phyloP scores from a whole-genome alignment of 805 yeast genomes.

The Candida tibetensis region DNA sequence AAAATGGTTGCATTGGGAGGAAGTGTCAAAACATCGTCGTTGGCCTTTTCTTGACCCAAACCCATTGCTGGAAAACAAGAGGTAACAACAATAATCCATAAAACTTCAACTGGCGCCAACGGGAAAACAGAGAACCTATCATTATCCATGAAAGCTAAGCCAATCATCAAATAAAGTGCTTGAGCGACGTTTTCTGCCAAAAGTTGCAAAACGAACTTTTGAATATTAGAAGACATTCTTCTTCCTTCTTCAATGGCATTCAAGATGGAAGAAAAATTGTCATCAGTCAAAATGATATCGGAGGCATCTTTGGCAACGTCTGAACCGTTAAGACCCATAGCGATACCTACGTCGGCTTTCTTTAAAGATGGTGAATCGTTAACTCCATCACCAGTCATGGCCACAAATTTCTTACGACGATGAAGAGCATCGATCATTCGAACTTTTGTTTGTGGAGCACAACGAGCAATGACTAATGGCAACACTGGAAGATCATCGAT shows the following conservation, averaged over 20 bases:
- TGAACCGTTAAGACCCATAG: constrained; percentile 29
- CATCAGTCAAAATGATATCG: constrained; percentile 26
- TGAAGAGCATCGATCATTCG: constrained; percentile 73
- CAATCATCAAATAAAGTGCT: constrained; percentile 38
- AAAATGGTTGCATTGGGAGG: constrained; percentile 39
- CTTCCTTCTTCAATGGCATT: constrained; percentile 30
- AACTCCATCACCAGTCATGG: constrained; percentile 66
- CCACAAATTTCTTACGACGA: constrained; percentile 48
- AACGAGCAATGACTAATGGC: constrained; percentile 77
- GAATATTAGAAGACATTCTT: constrained; percentile 33
- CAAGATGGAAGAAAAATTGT: constrained; percentile 26
- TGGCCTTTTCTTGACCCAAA: constrained; percentile 38
- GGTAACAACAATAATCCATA: constrained; percentile 35
- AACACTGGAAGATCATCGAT: constrained; percentile 61
- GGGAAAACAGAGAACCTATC: constrained; percentile 37
- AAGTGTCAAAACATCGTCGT: constrained; percentile 35
- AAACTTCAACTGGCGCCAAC: constrained; percentile 39
- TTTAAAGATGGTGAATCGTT: constrained; percentile 28
- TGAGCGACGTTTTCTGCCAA: constrained; percentile 32
- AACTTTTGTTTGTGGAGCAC: constrained; percentile 81
- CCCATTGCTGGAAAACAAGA: constrained; percentile 40
- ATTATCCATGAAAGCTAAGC: constrained; percentile 34
- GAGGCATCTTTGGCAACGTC: constrained; percentile 30
- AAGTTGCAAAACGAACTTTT: constrained; percentile 32
- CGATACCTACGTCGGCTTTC: constrained; percentile 29